Base-by-base conservation (phyloP, 805 yeast species). In the Wickerhamomyces tratensis region DNA sequence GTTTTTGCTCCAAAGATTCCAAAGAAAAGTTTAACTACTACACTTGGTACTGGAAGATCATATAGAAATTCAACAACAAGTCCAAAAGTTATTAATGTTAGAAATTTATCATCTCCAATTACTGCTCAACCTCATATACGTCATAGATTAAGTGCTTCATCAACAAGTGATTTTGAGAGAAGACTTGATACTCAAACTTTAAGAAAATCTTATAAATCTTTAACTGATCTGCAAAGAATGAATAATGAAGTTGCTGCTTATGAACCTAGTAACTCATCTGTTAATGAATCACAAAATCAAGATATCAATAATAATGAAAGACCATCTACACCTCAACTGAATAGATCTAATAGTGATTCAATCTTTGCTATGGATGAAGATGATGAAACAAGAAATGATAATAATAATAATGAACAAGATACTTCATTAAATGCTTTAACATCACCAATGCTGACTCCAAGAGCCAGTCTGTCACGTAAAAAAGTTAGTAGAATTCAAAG, bases 401-500 rank as follows among this genome's bases (percentile, higher is more conserved):
- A 52, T 26, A 33, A 52, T 26, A 33, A 31, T 10, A 42, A 39
- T 14, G 40, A 41, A 9, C 27, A 35, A 4, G 42, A 44, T 25
- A 38, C 20, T 7, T 20, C 20, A 20, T 20, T 20, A 20, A 20
- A 20, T 20, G 20, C 46, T 14, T 41, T 49, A 5, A 51, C 57
- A 4, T 57, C 59, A 15, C 25, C 50, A 31, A 43, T 51, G 1
- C 45, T 47, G 15, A 50, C 52, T 33, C 52, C 58, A 7, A 42
- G 47, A 37, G 39, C 40, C 12, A 25, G 47, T 51, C 46, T 20
- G 20, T 20, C 20, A 20, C 20, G 61, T 27, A 61, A 69, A 37
- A 67, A 67, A 43, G 67, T 63, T 45, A 76, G 83, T 0, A 64
- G 81, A 42, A 77, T 83, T 35, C 94, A 86, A 62, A 69, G 94